Base-by-base conservation (phyloP, 306 rosid genomes). In the Luffa acutangula region DNA sequence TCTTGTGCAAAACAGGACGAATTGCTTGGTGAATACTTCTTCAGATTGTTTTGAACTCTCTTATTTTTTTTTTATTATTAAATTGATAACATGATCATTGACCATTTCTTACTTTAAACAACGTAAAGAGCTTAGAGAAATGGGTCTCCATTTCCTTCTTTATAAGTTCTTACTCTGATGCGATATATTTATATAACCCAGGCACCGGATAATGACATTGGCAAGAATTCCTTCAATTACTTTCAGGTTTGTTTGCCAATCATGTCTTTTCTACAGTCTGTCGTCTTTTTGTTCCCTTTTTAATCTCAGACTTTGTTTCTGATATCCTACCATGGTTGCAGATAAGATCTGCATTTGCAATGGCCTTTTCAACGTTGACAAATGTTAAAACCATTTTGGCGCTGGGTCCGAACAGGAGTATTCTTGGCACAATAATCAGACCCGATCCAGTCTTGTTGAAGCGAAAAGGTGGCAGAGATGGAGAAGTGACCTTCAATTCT, bases 141-240 rank as follows among this genome's bases (percentile, higher is more conserved):
- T 34, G 9, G 67, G 39, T 77, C 14, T 48, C 72, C 72, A 58
- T 21, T 48, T 60, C 17, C 37, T 43, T 43, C 34, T 14, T 78
- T 78, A 3, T 63, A 15, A 14, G n/a, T 64, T 62, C 7, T 21
- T 42, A 33, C 25, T 25, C 18, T 43, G 60, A 43, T 59, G 10
- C 56, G 66, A 4, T 59, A 79, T 80, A 45, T 87, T 82, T 21
- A 67, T 84, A 73, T 72, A 42, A 80, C 49, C 41, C 79, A 92
- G 97, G 90, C 94, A 34, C 92, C 97, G 18, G 99, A 93, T 54
- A 95, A 95, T 82, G 99, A 95, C 83, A 89, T 95, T 49, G 99
- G 99, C 78, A 95, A 91, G 93, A 95, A 80, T 86, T 95, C 99
- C 48, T 95, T 77, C 78, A 95, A 95, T 70, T 95, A 93, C 82